Evolutionary conservation across 169 alveolate species (phyloP).

Genomic region (Babesia bovis): DNA sequence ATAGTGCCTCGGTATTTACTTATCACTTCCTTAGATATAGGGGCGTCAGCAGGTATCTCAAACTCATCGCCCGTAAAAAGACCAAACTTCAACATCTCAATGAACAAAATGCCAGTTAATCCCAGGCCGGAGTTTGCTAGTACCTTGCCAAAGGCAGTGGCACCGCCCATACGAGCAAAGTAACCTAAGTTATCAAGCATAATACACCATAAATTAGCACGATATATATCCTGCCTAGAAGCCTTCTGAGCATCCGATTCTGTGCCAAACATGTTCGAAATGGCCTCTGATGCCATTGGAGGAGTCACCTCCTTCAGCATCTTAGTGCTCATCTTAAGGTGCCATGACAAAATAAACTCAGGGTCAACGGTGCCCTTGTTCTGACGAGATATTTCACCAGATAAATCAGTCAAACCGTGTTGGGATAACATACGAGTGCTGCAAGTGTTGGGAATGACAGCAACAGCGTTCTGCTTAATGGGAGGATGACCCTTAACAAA

Average conservation of each 20-base stretch:
- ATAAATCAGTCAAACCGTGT: slow-evolving; percentile 47
- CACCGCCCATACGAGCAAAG: slow-evolving; percentile 73
- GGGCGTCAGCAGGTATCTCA: slow-evolving; percentile 64
- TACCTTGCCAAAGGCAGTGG: slow-evolving; percentile 73
- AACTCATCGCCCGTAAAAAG: slow-evolving; percentile 70
- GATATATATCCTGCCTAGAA: slow-evolving; percentile 39
- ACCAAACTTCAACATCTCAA: slow-evolving; percentile 76
- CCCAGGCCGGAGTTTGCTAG: slow-evolving; percentile 69
- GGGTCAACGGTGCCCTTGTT: slow-evolving; percentile 42
- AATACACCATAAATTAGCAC: slow-evolving; percentile 62
- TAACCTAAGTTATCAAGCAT: slow-evolving; percentile 74
- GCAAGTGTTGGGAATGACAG: slow-evolving; percentile 58
- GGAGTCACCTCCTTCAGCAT: slow-evolving; percentile 19
- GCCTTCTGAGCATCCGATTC: slow-evolving; percentile 31
- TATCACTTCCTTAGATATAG: slow-evolving; percentile 62
- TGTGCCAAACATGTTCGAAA: slow-evolving; percentile 21
- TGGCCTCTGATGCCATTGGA: slow-evolving; percentile 11
- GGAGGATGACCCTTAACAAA: slow-evolving; percentile 33
- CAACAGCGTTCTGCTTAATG: slow-evolving; percentile 27
- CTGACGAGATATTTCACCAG: slow-evolving; percentile 64
- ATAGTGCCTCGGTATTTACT: slow-evolving; percentile 5
- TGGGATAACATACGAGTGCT: slow-evolving; percentile 27
- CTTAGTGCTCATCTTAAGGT: slow-evolving; percentile 51
- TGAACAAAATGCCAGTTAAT: slow-evolving; percentile 54
- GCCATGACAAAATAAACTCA: slow-evolving; percentile 73